These are phyloP conservation scores for Leucosporidium creatinivorum DNA, from an alignment of 768 basidiomycete genomes.

Conservation along the genomic window DNA sequence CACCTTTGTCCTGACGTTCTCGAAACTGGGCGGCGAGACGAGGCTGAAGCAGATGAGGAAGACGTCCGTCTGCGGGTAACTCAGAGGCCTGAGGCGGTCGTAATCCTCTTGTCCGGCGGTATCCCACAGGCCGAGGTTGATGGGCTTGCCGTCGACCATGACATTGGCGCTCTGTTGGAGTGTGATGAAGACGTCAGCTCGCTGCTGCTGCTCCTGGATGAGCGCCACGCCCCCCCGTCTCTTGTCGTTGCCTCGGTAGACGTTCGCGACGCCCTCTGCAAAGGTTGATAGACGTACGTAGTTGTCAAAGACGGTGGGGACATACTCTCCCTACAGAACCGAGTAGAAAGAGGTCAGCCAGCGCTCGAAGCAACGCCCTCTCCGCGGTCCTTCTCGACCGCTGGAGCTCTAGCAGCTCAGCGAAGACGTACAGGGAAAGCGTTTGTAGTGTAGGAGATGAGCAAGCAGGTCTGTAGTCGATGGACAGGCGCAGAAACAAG, in stretches of 20 bases:
- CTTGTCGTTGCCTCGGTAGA: too few relatives aligned
- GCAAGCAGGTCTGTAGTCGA: slow-evolving; percentile 73
- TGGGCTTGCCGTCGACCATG: slow-evolving; percentile 97
- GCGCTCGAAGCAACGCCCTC: too few relatives aligned
- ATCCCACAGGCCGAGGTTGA: slow-evolving; percentile 97
- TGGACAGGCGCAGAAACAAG: not conserved
- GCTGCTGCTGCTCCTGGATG: too few relatives aligned
- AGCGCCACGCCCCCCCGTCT: too few relatives aligned
- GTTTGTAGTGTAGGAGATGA: slow-evolving; percentile 94
- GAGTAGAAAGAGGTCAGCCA: too few relatives aligned
- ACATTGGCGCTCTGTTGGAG: slow-evolving; percentile 62
- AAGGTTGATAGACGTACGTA: slow-evolving; percentile 49
- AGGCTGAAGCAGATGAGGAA: slow-evolving; percentile 99
- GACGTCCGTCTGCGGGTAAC: slow-evolving; percentile 98
- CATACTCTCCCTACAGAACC: slow-evolving; percentile 82
- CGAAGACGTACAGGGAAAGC: slow-evolving; percentile 52
- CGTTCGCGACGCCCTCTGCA: too few relatives aligned
- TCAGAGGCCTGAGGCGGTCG: slow-evolving; percentile 91
- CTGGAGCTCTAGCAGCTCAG: slow-evolving; percentile 51
- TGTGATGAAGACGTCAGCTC: too few relatives aligned
- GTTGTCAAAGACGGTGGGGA: slow-evolving; percentile 98
- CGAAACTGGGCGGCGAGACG: slow-evolving; percentile 94
- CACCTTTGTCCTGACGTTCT: slow-evolving; percentile 97
- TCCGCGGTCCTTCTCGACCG: not conserved
- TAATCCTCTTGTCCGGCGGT: slow-evolving; percentile 99